A percentile compares a stretch with the other conserved stretches of the same genome.
Conservation (phyloP, 202 grass and related monocot genomes). For the Schoenoplectus triqueter region DNA sequence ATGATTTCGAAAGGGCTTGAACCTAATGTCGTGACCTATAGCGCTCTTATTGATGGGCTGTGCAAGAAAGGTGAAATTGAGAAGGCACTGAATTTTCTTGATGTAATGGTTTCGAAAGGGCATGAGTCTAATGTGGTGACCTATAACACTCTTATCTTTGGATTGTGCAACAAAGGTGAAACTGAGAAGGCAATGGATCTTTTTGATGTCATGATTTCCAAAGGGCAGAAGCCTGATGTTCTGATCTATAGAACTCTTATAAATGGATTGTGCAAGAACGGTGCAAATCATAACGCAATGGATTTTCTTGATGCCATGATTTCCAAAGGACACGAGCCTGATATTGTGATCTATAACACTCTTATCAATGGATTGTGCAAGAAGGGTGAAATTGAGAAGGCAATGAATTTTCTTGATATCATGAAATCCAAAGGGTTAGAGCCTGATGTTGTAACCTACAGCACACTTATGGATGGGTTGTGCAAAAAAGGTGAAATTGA, state of each 20-base stretch:
- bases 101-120: background rate
- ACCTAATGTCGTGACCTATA: background rate
- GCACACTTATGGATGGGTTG: background rate
- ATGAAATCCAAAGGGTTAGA: background rate
- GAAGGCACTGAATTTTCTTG: background rate
- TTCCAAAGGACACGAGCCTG: background rate
- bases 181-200: background rate
- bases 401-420: background rate
- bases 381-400: background rate
- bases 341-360: background rate
- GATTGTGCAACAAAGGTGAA: background rate
- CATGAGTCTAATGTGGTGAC: background rate
- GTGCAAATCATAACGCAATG: background rate
- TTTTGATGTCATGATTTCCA: background rate
- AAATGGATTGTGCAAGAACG: background rate
- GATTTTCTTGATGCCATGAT: background rate
- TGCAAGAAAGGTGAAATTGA: conserved; percentile 1
- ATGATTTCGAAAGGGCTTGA: background rate
- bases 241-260: background rate
- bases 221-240: background rate
- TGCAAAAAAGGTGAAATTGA: background rate
- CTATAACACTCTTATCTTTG: conserved; percentile 7
- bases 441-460: background rate
- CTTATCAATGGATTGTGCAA: background rate
- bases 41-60: background rate